Evolutionary conservation across 768 basidiomycete species (phyloP).

Genomic region (Lentinula aciculospora): DNA sequence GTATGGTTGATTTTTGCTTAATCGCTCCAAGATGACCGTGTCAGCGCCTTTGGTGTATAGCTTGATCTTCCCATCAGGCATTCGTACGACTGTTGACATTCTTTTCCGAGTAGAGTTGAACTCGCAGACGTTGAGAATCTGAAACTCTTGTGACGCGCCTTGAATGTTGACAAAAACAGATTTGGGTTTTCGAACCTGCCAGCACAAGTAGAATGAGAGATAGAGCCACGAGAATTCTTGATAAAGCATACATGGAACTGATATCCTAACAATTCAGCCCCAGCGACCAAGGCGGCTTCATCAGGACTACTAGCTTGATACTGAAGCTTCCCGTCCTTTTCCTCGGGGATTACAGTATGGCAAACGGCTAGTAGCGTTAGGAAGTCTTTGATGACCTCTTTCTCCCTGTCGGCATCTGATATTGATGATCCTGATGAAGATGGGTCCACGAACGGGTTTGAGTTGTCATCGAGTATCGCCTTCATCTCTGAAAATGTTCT

Average conservation of each 20-base stretch:
- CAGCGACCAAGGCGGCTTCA: slow-evolving; percentile 92
- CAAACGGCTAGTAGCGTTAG: slow-evolving; percentile 88
- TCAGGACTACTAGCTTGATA: slow-evolving; percentile 98
- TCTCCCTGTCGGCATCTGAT: slow-evolving; percentile 32
- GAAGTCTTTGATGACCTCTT: slow-evolving; percentile 60
- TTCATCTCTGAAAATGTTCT: slow-evolving; percentile 75
- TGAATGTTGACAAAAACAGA: slow-evolving; percentile 86
- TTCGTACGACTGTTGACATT: slow-evolving; percentile 92
- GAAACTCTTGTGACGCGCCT: slow-evolving; percentile 71
- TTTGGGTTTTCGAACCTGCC: slow-evolving; percentile 89
- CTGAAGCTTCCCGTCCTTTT: slow-evolving; percentile 80
- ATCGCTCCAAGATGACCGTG: slow-evolving; percentile 91
- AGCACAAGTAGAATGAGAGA: neutral
- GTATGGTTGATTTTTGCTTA: slow-evolving; percentile 80
- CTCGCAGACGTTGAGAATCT: slow-evolving; percentile 95
- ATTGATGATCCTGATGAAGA: slow-evolving; percentile 26
- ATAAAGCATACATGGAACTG: slow-evolving; percentile 77
- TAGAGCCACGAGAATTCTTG: neutral
- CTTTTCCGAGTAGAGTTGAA: slow-evolving; percentile 98
- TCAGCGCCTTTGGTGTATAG: slow-evolving; percentile 97
- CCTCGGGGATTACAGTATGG: slow-evolving; percentile 97
- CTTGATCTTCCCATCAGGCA: slow-evolving; percentile 88
- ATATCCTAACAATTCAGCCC: slow-evolving; percentile 88
- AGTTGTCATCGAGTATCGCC: slow-evolving; percentile 42
- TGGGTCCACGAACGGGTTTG: slow-evolving; percentile 56